These are phyloP conservation scores for Neonectria magnoliae DNA, from an alignment of 2,329 filamentous ascomycete species.

Conservation along the genomic window DNA sequence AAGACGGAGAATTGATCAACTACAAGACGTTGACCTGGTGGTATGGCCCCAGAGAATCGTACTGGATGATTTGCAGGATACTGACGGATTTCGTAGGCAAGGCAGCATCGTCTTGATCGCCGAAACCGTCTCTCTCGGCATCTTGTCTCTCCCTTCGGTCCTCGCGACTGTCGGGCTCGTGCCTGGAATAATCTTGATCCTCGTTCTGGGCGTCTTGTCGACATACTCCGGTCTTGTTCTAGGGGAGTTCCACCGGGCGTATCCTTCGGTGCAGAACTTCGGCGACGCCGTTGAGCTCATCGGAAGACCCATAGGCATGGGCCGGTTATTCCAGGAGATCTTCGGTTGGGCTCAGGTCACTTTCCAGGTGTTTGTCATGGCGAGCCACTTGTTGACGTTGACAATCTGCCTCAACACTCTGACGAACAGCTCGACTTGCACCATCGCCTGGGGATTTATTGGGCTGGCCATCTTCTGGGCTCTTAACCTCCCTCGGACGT, in stretches of 20 bases:
- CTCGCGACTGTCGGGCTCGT: slow-evolving; percentile 77
- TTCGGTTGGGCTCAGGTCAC: slow-evolving; percentile 68
- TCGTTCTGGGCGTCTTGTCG: slow-evolving; percentile 73
- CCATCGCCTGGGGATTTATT: slow-evolving; percentile 70
- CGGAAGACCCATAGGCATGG: slow-evolving; percentile 55
- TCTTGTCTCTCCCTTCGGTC: slow-evolving; percentile 79
- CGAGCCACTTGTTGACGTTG: slow-evolving; percentile 74
- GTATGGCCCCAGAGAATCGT: slow-evolving; percentile 36
- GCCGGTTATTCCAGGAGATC: slow-evolving; percentile 65
- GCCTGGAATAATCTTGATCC: slow-evolving; percentile 77
- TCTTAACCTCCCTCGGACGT: slow-evolving; percentile 68
- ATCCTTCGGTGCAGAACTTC: slow-evolving; percentile 74
- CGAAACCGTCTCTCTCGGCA: slow-evolving; percentile 58
- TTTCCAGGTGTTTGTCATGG: slow-evolving; percentile 75
- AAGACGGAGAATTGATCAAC: slow-evolving; percentile 43
- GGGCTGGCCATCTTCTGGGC: slow-evolving; percentile 68
- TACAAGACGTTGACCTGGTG: slow-evolving; percentile 53
- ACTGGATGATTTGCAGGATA: not conserved
- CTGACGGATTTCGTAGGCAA: slow-evolving; percentile 46
- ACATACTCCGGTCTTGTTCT: slow-evolving; percentile 66
- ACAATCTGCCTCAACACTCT: slow-evolving; percentile 73
- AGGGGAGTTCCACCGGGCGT: slow-evolving; percentile 76
- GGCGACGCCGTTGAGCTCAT: slow-evolving; percentile 72
- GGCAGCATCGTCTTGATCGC: slow-evolving; percentile 56
- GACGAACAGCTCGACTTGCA: slow-evolving; percentile 68